A percentile compares a stretch with the other conserved stretches of the same genome.
Evolutionary conservation across 1,284 basidiomycete species (phyloP).

Genomic region (Pseudomicrostroma phylloplanum): DNA sequence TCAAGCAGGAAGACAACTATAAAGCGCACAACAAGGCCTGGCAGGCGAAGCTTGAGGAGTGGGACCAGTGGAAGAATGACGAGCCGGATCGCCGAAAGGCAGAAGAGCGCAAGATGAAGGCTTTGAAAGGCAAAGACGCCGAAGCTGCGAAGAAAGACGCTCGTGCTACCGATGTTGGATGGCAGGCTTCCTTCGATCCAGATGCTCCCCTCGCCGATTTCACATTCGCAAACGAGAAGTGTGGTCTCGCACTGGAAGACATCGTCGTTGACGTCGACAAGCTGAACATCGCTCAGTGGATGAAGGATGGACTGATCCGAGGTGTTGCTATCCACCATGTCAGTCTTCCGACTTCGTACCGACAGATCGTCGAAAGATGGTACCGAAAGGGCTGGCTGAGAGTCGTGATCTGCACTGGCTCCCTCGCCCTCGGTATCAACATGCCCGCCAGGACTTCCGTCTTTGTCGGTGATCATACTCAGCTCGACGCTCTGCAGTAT

Average conservation of each 20-base stretch:
- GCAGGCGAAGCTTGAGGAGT: conserved; percentile 57
- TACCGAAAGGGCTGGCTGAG: conserved; percentile 62
- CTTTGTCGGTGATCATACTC: conserved; percentile 65
- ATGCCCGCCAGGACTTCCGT: conserved; percentile 64
- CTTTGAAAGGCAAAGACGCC: conserved; percentile 53
- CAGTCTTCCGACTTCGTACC: conserved; percentile 63
- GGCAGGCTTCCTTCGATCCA: conserved; percentile 56
- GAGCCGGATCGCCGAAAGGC: conserved; percentile 19
- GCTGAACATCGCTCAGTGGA: conserved; percentile 54
- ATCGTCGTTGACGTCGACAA: conserved; percentile 57
- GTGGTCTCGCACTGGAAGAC: conserved; percentile 54
- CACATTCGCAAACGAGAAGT: conserved; percentile 57
- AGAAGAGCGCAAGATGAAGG: conserved; percentile 42
- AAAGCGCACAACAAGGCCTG: conserved; percentile 56
- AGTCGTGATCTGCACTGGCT: conserved; percentile 64
- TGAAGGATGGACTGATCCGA: conserved; percentile 56
- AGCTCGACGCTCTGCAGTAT: conserved; percentile 63
- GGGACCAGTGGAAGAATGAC: conserved; percentile 46
- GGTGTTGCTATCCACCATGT: conserved; percentile 66
- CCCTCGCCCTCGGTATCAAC: conserved; percentile 67
- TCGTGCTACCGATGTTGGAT: conserved; percentile 23
- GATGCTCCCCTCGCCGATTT: conserved; percentile 60
- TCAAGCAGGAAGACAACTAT: conserved; percentile 57
- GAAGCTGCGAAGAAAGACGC: conserved; percentile 17
- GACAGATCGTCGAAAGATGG: conserved; percentile 61